Evolutionary conservation across 139 green algal species (phyloP), one percentile per base, ranked within the genome.

Genomic region (Limnomonas spitsbergensis): DNA sequence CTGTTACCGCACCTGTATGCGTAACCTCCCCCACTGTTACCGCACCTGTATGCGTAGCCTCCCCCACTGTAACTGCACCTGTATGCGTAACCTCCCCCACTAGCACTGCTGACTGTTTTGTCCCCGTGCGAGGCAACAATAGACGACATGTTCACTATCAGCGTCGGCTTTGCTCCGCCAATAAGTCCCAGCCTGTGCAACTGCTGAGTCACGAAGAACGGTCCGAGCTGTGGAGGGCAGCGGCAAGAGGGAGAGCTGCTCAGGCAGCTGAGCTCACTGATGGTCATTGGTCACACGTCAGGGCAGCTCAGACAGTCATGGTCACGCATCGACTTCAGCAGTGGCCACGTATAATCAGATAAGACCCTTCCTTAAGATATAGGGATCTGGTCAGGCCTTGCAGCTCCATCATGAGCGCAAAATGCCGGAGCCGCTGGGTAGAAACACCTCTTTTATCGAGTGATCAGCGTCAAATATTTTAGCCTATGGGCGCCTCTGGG

Each of bases 131-230:
- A 81, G 0, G 75, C 73, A 66, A 89, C 76, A 40, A 89, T 79
- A 9, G 74, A 84, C 6, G 53, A 85, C 14, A 91, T 76, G 66
- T 90, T 91, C 27, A 78, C 85, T 4, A 90, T 38, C n/a, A 90
- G 72, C 4, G 81, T 72, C 0, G 52, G n/a, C 36, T 42, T 66
- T 52, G 14, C 75, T 37, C 54, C 36, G 3, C 82, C 82, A 34
- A 86, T 52, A 3, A 86, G 71, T 29, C 77, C 79, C 39, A 75
- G 77, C 34, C 72, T 69, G 6, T 83, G 47, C 20, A 92, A 76
- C 68, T 87, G 70, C 80, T 90, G 88, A 27, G 79, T 39, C 27
- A 90, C 83, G 35, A 92, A 69, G 53, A 92, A 89, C 0, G 88
- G 88, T 1, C 88, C 88, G 67, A 86, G 24, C 68, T 52, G 75